Evolutionary conservation across 129 eudicot species (phyloP).

Genomic region (Pseudognaphalium luteoalbum): DNA sequence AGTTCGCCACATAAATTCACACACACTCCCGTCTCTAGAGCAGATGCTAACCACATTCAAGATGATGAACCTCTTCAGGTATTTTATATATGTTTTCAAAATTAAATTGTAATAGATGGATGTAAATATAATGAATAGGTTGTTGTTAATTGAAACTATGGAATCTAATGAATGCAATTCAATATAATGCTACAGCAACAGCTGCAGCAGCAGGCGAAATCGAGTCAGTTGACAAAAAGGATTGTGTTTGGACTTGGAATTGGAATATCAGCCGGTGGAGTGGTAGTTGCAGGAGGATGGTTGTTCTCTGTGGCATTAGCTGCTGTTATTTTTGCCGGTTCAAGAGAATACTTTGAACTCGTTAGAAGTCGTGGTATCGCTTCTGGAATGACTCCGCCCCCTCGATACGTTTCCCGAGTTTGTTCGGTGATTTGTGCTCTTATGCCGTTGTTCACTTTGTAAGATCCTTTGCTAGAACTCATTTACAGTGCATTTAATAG

Average conservation of each 20-base stretch:
- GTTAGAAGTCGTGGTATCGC: conserved; percentile 95
- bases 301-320: conserved; percentile 75
- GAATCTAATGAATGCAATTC: too few relatives aligned
- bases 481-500: not conserved
- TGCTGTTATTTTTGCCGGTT: conserved; percentile 71
- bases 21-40: conserved; percentile 42
- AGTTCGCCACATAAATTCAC: conserved; percentile 20
- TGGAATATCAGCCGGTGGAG: conserved; percentile 76
- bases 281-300: conserved; percentile 94
- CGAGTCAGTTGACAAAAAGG: conserved; percentile 74
- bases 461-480: conserved; percentile 31
- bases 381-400: conserved; percentile 98
- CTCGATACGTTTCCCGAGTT: conserved; percentile 81
- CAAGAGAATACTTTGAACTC: conserved; percentile 89
- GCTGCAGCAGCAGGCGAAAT: conserved; percentile 42
- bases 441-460: conserved; percentile 87
- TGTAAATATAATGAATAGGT: not conserved
- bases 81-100: not conserved
- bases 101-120: not conserved
- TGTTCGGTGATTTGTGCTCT: conserved; percentile 86
- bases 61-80: conserved; percentile 48
- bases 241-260: conserved; percentile 80
- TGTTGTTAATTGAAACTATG: not conserved
- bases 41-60: conserved; percentile 49
- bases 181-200: conserved; percentile 22